Base-by-base conservation (phyloP, 2,329 filamentous ascomycete species). In the Graphilbum fragrans region DNA sequence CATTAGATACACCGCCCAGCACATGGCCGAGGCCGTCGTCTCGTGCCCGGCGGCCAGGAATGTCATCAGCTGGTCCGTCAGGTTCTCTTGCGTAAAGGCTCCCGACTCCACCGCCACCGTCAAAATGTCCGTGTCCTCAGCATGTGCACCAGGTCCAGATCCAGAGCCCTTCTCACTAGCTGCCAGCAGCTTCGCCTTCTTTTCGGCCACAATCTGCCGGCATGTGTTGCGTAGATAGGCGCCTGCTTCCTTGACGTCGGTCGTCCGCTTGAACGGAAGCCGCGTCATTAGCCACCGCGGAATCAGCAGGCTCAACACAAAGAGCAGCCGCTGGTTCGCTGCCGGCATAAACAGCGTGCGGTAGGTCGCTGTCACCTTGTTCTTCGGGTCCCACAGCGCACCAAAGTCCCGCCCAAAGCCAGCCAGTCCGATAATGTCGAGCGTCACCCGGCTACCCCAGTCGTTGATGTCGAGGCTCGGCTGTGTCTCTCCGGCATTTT, bases 41-140 rank as follows among this genome's bases (percentile, higher is more conserved):
- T 90, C 83, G 57, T 90, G 85, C 19, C 80, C 81, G 0, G 86
- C 86, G 1, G 81, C 82, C 5, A 93, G 72, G 64, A 93, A 92
- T 1, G 85, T 93, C 84, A 93, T 92, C 55, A 92, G 73, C 60
- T 94, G 86, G 57, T 92, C 82, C 29, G 86, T 74, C n/a, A 94
- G 72, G 45, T 86, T 77, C 38, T 86, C 82, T 47, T 92, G 84
- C 12, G 64, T 72, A 60, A 93, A 92, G 6, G 69, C 76, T 37
- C 82, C 83, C 32, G 78, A 86, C 55, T 80, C 73, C 37, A 94
- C 65, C 16, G 86, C 86, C 0, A 90, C 82, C 1, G 81, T 86
- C 27, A 94, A 66, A 44, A 94, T 92, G 57, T 94, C 86, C 8
- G 74, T 58, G 36, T 78, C 77, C 1, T 60, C 61, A 20, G 61